Evolutionary conservation across 2,329 filamentous ascomycete genomes (phyloP), one percentile per base, ranked within the genome.

Genomic region (Aspergillus vadensis): DNA sequence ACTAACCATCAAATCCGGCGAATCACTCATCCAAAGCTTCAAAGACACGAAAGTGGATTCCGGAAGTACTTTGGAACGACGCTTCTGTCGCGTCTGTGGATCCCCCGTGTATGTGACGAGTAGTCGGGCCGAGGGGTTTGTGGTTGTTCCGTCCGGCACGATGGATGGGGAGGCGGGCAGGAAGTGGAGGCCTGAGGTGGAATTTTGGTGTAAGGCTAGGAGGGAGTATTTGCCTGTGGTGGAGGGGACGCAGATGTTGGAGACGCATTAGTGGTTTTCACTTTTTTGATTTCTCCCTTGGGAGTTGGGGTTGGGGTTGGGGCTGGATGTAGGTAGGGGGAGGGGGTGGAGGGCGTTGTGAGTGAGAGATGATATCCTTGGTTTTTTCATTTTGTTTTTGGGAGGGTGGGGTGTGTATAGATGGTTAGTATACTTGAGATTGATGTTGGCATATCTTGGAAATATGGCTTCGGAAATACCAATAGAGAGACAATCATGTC

Each of bases 1-100:
- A 53, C 14, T 67, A 30, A 32, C 60, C 21, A 56, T 65, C 10
- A 51, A 25, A 23, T 15, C 44, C 12, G 44, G 44, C 10, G 44
- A 23, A 4, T 23, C 44, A 1, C 44, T 48, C 15, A 27, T 48
- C 14, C 44, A 48, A n/a, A 27, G 44, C 44, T 48, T 25, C 44
- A 23, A 7, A 4, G 44, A 48, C 44, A 48, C 10, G 12, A 27
- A 27, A 10, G 23, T 27, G 3, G 44, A 12, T 2, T 27, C 44
- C 1, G 44, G 44, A 8, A n/a, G 3, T 27, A 21, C 12, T 3
- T 9, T 48, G 21, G 2, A 12, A 4, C 17, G 44, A 23, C 19
- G 23, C 12, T 48, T 48, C 44, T 48, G 44, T 27, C 44, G 44
- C 6, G 44, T 48, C 7, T 48, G 44, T 15, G 44, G 44, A 27